Percentiles rank a stretch among this genome's conserved stretches.
Evolutionary conservation across 179 eudicot species (phyloP).

Genomic region (Heliamphora pulchella): DNA sequence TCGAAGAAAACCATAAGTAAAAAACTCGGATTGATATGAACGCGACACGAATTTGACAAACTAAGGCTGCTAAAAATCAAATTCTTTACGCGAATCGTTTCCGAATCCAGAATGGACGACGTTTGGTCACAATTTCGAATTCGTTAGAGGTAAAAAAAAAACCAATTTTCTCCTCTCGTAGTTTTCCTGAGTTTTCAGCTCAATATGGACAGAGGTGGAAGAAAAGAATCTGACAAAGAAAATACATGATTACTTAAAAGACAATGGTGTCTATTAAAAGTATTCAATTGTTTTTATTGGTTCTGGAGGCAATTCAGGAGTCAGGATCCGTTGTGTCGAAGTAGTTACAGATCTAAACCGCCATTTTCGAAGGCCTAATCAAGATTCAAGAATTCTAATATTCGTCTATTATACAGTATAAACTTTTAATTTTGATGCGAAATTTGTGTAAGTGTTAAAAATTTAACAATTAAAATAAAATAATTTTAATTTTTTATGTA

Average conservation of each 20-base stretch:
- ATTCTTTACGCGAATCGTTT: not conserved
- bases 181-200: conserved; percentile 7
- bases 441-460: too few relatives aligned
- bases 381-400: too few relatives aligned
- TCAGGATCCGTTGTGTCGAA: not conserved
- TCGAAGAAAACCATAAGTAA: not conserved
- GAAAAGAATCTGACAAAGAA: not conserved
- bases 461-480: too few relatives aligned
- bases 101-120: not conserved
- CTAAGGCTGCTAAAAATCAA: not conserved
- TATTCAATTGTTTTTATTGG: not conserved
- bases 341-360: conserved; percentile 11
- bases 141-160: not conserved
- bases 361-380: not conserved
- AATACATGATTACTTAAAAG: not conserved
- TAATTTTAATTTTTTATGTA: too few relatives aligned
- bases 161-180: not conserved
- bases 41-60: not conserved
- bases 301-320: not conserved
- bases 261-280: not conserved
- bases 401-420: too few relatives aligned
- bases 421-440: too few relatives aligned
- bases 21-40: not conserved
- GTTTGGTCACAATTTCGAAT: not conserved
- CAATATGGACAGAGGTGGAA: not conserved